A percentile compares a stretch with the other conserved stretches of the same genome.
These are phyloP conservation scores for Neopestalotiopsis clavispora DNA, from an alignment of 2,329 filamentous ascomycete genomes.

Conservation along the genomic window DNA sequence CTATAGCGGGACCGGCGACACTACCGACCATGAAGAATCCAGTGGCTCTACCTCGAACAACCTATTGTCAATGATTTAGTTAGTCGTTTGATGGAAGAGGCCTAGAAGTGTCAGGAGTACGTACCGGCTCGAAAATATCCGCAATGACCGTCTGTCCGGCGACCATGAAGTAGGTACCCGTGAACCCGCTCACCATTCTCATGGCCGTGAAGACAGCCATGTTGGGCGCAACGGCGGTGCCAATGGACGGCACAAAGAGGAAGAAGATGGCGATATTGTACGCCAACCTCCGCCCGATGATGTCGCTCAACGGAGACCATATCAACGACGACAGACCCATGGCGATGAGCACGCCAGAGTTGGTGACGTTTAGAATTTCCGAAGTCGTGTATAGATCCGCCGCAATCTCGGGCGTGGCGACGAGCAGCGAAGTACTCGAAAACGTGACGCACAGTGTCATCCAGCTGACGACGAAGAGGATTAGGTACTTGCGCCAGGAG, in stretches of 20 bases:
- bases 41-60: constrained; percentile 33
- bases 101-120: not conserved
- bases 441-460: constrained; percentile 24
- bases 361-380: constrained; percentile 40
- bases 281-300: constrained; percentile 35
- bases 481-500: constrained; percentile 24
- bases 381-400: constrained; percentile 13
- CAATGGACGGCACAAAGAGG: constrained; percentile 36
- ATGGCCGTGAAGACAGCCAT: constrained; percentile 41
- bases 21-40: constrained; percentile 48
- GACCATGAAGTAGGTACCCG: constrained; percentile 44
- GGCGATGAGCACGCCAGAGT: constrained; percentile 40
- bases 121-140: constrained; percentile 43
- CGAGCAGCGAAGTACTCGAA: constrained; percentile 6
- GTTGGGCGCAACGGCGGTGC: constrained; percentile 36
- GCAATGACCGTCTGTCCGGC: constrained; percentile 42
- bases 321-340: constrained; percentile 43
- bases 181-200: constrained; percentile 39
- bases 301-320: constrained; percentile 37
- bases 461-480: constrained; percentile 27
- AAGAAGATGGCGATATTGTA: constrained; percentile 40
- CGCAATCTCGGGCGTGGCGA: constrained; percentile 17
- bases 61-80: not conserved
- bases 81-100: not conserved
- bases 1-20: constrained; percentile 46